Conservation (phyloP, 306 rosid species). For the Sicyos edulis region DNA sequence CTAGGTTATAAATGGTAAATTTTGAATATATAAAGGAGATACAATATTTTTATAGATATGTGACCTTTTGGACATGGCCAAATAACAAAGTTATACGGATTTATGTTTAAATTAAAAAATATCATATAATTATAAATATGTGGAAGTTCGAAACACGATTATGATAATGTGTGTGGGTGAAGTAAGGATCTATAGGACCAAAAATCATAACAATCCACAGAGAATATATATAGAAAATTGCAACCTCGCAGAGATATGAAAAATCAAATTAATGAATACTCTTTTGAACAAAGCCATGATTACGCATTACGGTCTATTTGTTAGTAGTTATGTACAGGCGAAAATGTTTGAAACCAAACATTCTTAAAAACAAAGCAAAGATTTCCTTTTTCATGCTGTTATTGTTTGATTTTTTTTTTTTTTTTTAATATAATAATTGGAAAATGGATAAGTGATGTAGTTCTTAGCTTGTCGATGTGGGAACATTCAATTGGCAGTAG, state of each 20-base stretch:
- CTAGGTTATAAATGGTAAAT: too few species aligned
- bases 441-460: too few species aligned
- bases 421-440: background rate
- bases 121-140: too few species aligned
- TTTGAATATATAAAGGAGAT: too few species aligned
- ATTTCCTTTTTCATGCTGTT: background rate
- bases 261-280: background rate
- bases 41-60: too few species aligned
- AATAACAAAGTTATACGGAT: too few species aligned
- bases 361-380: constrained; percentile 16
- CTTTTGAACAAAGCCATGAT: background rate
- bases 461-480: constrained; percentile 11
- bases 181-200: background rate
- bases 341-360: background rate
- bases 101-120: too few species aligned
- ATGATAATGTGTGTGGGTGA: background rate
- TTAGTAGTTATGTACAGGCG: background rate
- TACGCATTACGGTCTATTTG: background rate
- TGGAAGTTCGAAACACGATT: background rate
- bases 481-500: constrained; percentile 5
- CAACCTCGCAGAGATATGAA: background rate
- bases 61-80: too few species aligned
- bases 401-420: background rate
- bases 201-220: background rate
- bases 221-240: background rate